A percentile compares a stretch with the other conserved stretches of the same genome.
Evolutionary conservation across 1,139 yeast species (phyloP).

Genomic region (Cylindricascospora bacillispora): DNA sequence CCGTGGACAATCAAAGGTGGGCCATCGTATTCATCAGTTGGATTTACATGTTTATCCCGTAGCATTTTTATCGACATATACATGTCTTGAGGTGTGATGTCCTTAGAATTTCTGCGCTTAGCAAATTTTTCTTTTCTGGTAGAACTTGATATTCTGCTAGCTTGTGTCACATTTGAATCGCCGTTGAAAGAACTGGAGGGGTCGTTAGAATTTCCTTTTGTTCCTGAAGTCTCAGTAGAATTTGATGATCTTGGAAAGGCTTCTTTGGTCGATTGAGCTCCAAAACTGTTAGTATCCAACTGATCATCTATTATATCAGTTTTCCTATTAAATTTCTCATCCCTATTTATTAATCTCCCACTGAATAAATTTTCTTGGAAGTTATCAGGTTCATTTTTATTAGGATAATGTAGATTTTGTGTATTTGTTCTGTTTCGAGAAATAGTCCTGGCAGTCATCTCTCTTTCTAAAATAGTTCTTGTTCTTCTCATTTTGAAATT

Average conservation of each 20-base stretch:
- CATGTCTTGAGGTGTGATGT: conserved; percentile 73
- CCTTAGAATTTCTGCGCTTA: conserved; percentile 30
- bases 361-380: conserved; percentile 26
- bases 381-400: conserved; percentile 6
- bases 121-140: conserved; percentile 13
- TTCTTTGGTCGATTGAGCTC: neutral
- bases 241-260: neutral
- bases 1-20: conserved; percentile 74
- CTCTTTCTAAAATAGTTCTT: conserved; percentile 37
- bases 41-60: conserved; percentile 34
- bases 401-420: conserved; percentile 1
- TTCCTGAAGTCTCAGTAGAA: neutral
- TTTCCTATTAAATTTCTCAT: conserved; percentile 9
- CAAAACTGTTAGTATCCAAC: conserved; percentile 1
- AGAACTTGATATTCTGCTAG: neutral
- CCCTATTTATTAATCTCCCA: conserved; percentile 24
- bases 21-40: conserved; percentile 41
- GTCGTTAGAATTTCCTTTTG: neutral
- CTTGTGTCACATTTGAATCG: neutral
- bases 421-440: conserved; percentile 17
- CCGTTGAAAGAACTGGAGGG: neutral
- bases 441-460: conserved; percentile 42
- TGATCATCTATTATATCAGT: neutral
- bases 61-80: conserved; percentile 71
- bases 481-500: conserved; percentile 72